Base-by-base conservation (phyloP, 2,329 filamentous ascomycete genomes). In the Aspergillus floridensis region DNA sequence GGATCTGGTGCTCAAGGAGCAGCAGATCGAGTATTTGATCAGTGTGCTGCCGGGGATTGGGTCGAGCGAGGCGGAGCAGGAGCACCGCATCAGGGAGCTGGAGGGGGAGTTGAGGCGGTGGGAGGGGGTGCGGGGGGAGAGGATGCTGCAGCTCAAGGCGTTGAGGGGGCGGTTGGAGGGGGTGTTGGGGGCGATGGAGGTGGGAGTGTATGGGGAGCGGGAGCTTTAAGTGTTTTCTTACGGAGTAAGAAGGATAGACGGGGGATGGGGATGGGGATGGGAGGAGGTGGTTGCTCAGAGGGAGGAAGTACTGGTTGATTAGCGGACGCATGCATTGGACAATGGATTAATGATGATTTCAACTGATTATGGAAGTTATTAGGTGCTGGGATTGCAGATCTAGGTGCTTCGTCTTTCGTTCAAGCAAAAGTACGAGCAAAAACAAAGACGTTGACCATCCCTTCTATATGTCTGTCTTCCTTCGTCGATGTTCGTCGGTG, bases 11-110 rank as follows among this genome's bases (percentile, higher is more conserved):
- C 74, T 79, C 59, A 82, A 82, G 66, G 77, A 80, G 56, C 77
- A 80, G 69, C 79, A 82, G 72, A 81, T 82, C 57, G 80, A 82
- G 68, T 76, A 79, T 53, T 62, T 82, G 54, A 78, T 81, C 47
- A 74, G 74, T 5, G 73, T 77, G 29, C 60, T 82, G 49, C 80
- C 80, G 0, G 80, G 80, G 16, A 77, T 81, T 29, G 78, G 74
- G 11, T 73, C 72, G 11, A 77, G 73, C 12, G 76, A 80, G 65
- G 72, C 71, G 44, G 74, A 80, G 68, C 80, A 82, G 64, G 77
- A 78, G 61, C 66, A 66, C 31, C 71, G 74, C 60, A 80, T 82
- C 53, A 67, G 68, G 55, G 73, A 74, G 60, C 59, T 82, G 66
- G 78, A 78, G 57, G 67, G 65, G 38, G 77, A 81, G 64, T 69